Evolutionary conservation across 306 rosid genomes (phyloP).

Genomic region (Alnus glutinosa): DNA sequence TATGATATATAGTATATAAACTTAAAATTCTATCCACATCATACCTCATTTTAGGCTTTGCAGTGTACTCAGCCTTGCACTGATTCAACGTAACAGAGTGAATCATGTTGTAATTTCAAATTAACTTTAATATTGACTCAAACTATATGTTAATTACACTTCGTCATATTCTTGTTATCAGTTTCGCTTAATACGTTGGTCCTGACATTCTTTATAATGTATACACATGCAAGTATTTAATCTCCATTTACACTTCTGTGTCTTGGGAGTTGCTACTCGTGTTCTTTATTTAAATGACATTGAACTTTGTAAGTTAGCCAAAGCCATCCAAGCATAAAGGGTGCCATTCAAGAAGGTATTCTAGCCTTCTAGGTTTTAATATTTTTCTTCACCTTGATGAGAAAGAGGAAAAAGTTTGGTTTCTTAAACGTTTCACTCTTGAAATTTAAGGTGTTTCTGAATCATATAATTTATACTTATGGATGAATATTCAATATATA

Average conservation of each 20-base stretch:
- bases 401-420: background rate
- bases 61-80: background rate
- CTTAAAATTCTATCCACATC: background rate
- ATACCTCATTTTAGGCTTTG: background rate
- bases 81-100: background rate
- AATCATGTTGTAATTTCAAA: background rate
- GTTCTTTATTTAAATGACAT: too few relatives aligned
- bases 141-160: too few relatives aligned
- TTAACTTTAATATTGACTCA: background rate
- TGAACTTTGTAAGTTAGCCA: background rate
- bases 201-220: background rate
- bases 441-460: background rate
- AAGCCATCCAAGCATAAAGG: background rate
- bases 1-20: background rate
- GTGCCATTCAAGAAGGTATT: background rate
- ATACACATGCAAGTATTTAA: background rate
- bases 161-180: background rate
- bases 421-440: background rate
- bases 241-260: background rate
- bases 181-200: background rate
- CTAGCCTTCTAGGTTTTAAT: background rate
- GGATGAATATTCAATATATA: background rate
- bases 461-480: background rate
- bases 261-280: too few relatives aligned
- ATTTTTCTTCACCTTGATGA: background rate